Base-by-base conservation (phyloP, 108 stramenopile species). In the Aurantiochytrium sp. region DNA sequence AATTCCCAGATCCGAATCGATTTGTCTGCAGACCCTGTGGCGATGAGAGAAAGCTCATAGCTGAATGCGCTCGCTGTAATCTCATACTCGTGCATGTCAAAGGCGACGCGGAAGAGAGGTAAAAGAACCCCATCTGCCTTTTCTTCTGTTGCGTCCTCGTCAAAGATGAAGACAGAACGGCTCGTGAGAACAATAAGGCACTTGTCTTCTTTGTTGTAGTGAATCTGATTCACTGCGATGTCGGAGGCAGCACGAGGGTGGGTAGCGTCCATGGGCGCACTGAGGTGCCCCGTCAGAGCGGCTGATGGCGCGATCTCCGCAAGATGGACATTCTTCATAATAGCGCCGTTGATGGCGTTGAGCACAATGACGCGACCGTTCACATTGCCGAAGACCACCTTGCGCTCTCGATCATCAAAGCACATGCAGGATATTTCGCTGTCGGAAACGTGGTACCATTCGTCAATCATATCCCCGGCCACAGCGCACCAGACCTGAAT, bases 361-460 rank as follows among this genome's bases (percentile, higher is more conserved):
- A 83, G 73, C 16, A 49, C 88, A 29, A 88, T 19, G 58, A 92
- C 90, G 42, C 47, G 58, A 0, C 93, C 93, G 23, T 5, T 18
- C 43, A 87, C 58, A 49, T 93, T 92, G 8, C 93, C 93, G 55
- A 91, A 44, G 23, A 93, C 19, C 35, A 93, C 49, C 59, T 92
- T 93, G 53, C 93, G 57, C 87, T 92, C 90, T 4, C 91, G 87
- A 53, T n/a, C 89, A 72, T 93, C 92, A 49, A 93, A 76, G 89
- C 60, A 91, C 55, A 90, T 89, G 89, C 91, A 69, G 8, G 90
- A 53, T 49, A 92, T 90, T 5, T 92, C 90, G 25, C 45, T 58
- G 8, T 88, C 90, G 51, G 49, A 83, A 28, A 83, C 76, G 28
- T 83, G 76, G 28, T 83, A 83, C 76, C 76, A 83, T 35, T 83